These are phyloP conservation scores for Moesziomyces antarcticus DNA, from an alignment of 1,284 basidiomycete species.

Conservation along the genomic window DNA sequence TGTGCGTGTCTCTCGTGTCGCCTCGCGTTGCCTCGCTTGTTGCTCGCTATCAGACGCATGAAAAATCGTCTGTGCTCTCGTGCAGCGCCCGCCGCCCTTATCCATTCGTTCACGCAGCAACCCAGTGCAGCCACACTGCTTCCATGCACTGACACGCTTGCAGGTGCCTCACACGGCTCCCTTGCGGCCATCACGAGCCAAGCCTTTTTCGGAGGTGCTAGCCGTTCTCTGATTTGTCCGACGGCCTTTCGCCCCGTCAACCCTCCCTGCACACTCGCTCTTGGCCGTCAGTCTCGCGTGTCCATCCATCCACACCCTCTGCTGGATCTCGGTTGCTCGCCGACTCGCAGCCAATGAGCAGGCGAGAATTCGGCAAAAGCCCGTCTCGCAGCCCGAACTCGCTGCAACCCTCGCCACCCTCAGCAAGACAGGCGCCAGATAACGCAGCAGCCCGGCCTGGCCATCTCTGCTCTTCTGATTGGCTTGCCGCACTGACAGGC, in stretches of 20 bases:
- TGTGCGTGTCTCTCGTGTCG: neutral
- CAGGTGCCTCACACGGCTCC: neutral
- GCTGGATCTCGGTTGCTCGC: slow-evolving; percentile 8
- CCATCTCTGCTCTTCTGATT: no score
- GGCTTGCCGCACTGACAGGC: no score
- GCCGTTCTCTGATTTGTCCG: slow-evolving; percentile 2
- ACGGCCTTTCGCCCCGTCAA: no score
- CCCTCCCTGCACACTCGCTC: no score
- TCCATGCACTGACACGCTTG: no score
- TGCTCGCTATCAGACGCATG: neutral
- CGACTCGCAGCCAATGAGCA: slow-evolving; percentile 17
- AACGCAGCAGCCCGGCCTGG: no score
- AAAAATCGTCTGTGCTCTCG: neutral
- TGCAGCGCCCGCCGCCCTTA: slow-evolving; percentile 4
- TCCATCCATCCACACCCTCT: neutral
- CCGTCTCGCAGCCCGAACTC: slow-evolving; percentile 10
- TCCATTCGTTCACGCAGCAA: no score
- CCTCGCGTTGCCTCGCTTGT: neutral
- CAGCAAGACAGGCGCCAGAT: no score
- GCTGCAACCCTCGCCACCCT: no score
- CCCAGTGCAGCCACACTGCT: no score
- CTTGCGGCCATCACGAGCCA: slow-evolving; percentile 3
- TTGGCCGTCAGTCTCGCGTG: neutral
- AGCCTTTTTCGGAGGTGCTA: neutral
- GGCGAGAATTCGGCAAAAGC: slow-evolving; percentile 14